Evolutionary conservation across 805 yeast genomes (phyloP), one percentile per base, ranked within the genome.

Genomic region (Suhomyces sp.): DNA sequence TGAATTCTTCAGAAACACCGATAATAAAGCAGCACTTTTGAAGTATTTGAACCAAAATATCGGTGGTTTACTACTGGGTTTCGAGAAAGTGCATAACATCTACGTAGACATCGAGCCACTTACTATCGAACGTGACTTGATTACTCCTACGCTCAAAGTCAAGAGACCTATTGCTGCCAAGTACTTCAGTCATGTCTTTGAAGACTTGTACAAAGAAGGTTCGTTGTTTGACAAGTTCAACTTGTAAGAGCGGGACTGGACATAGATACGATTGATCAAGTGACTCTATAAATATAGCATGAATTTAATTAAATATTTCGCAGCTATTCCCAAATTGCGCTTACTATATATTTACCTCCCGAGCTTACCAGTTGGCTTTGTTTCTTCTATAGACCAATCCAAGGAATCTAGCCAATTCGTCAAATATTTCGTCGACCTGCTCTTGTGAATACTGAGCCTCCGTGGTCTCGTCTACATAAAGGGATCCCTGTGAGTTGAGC

Each of bases 401-500:
- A 24, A 87, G 63, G 64, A 79, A 88, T 56, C 90, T 75, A 0
- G 94, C 83, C 37, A 89, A 73, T 33, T 82, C 84, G 60, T 83
- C 85, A 60, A 75, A 85, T 31, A 86, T 71, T 13, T 73, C 81
- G 47, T 76, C 75, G 19, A 83, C 60, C 47, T 82, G 82, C 37
- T 78, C 82, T 27, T 78, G 71, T 0, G 81, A 55, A 48, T 71
- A 69, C 39, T 49, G 52, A 25, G 57, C 54, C 27, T 57, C 57
- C 47, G 54, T 50, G 19, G 39, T 31, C 37, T 57, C 60, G 27
- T 62, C 64, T 56, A 46, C 69, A 62, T 13, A 68, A 15, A 22
- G 48, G 20, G 40, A 33, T 10, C 21, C 43, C 22, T 33, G 47
- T 12, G 47, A 24, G 25, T 24, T 44, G 21, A 50, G 37, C n/a